Percentiles rank a stretch among this genome's conserved stretches.
These are phyloP conservation scores for Aspergillus fructus DNA, from an alignment of 2,329 filamentous ascomycete genomes.

Conservation along the genomic window DNA sequence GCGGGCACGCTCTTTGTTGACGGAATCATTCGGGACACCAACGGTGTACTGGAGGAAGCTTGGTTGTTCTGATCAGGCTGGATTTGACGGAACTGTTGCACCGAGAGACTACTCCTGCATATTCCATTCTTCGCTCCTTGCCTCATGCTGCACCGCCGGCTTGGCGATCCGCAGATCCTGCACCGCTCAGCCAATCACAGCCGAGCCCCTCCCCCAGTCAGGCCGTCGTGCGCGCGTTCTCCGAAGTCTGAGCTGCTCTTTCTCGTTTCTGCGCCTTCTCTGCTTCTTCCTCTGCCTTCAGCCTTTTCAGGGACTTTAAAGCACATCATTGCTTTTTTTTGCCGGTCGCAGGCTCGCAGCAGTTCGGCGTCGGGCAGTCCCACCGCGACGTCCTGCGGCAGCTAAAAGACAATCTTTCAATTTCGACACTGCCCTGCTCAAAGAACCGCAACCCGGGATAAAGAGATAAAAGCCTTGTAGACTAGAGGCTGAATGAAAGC, in stretches of 20 bases:
- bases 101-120: neutral
- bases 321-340: slow-evolving; percentile 3
- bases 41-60: too few species aligned
- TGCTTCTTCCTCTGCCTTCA: neutral
- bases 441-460: neutral
- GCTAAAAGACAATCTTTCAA: neutral
- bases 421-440: neutral
- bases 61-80: neutral
- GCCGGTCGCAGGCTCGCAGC: neutral
- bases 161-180: slow-evolving; percentile 22
- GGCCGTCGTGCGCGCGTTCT: slow-evolving; percentile 12
- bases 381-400: neutral
- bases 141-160: slow-evolving; percentile 19
- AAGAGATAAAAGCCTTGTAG: slow-evolving; percentile 5
- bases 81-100: neutral
- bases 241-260: neutral
- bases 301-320: neutral
- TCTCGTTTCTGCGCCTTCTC: neutral
- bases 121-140: slow-evolving; percentile 5
- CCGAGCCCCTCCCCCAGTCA: slow-evolving; percentile 10
- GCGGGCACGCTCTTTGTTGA: neutral
- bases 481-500: neutral
- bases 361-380: neutral
- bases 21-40: neutral
- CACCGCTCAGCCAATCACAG: neutral